Evolutionary conservation across 805 yeast genomes (phyloP).

Genomic region (Zygoascus biomembranicola): DNA sequence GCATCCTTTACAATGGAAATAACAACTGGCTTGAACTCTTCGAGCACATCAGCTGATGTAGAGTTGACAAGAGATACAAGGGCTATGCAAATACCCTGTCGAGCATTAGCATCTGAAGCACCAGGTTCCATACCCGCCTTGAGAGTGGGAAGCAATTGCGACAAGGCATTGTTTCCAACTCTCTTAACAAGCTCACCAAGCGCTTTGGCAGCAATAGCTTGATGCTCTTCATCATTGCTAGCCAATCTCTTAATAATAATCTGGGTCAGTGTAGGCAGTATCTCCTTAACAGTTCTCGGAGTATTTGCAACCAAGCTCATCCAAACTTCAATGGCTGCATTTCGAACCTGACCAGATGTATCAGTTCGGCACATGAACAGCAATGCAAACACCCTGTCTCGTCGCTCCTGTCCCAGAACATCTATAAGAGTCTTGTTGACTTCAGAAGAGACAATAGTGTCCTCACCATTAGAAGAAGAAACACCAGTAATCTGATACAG

Average conservation of each 20-base stretch:
- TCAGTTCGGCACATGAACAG: conserved; percentile 93
- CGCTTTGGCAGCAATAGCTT: conserved; percentile 86
- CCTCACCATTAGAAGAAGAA: conserved; percentile 58
- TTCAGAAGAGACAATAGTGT: conserved; percentile 46
- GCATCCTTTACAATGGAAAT: conserved; percentile 72
- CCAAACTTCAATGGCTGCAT: conserved; percentile 91
- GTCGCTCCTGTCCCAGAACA: conserved; percentile 77
- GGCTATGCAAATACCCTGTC: conserved; percentile 96
- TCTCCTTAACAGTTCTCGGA: conserved; percentile 88
- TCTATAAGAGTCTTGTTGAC: conserved; percentile 49
- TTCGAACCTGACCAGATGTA: conserved; percentile 76
- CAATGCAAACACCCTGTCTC: conserved; percentile 79
- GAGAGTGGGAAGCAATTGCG: conserved; percentile 78
- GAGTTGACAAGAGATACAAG: conserved; percentile 76
- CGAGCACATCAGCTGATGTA: conserved; percentile 51
- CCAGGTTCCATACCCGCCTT: conserved; percentile 47
- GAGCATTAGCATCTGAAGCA: conserved; percentile 57
- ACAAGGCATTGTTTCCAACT: conserved; percentile 80
- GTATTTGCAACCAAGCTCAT: conserved; percentile 93
- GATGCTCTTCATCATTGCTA: conserved; percentile 66
- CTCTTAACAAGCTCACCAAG: conserved; percentile 92
- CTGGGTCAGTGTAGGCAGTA: conserved; percentile 72
- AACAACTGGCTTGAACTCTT: conserved; percentile 56
- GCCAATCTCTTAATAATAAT: conserved; percentile 79
- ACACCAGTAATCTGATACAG: conserved; percentile 91